These are phyloP conservation scores for Daldinia grandis DNA, from an alignment of 495 filamentous ascomycete species.

Conservation along the genomic window DNA sequence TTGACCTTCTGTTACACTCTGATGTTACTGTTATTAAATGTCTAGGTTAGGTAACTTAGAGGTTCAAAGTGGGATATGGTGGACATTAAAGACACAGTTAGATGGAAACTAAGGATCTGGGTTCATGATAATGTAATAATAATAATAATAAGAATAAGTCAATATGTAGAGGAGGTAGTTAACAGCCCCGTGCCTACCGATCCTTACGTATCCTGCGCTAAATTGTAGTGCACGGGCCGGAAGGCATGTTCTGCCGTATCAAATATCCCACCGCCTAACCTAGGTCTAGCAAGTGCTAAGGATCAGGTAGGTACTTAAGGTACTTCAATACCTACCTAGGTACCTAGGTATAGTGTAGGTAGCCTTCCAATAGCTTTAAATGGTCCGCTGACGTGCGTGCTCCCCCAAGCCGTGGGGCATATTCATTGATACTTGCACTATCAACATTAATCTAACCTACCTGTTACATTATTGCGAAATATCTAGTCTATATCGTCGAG, in stretches of 20 bases:
- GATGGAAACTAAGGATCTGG: neutral
- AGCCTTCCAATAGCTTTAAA: neutral
- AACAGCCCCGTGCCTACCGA: neutral
- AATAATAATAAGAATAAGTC: neutral
- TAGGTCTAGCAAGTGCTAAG: neutral
- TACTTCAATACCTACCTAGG: neutral
- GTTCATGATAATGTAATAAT: neutral
- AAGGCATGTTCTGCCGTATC: neutral
- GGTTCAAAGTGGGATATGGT: neutral
- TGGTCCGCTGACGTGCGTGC: constrained; percentile 12
- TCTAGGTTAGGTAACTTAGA: too few species aligned
- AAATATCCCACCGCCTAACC: neutral
- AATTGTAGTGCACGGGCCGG: neutral
- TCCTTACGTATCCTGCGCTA: neutral
- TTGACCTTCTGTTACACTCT: neutral
- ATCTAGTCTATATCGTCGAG: neutral
- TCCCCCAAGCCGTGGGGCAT: constrained; percentile 1
- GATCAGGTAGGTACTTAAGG: neutral
- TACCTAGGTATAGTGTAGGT: too few species aligned
- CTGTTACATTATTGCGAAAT: neutral
- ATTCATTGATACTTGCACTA: neutral
- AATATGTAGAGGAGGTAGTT: neutral
- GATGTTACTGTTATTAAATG: neutral
- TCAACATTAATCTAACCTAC: neutral
- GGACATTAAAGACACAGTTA: neutral